Percentiles rank a stretch among this genome's conserved stretches.
Conservation (phyloP, 2,329 filamentous ascomycete species). For the Arachnopeziza araneosa region DNA sequence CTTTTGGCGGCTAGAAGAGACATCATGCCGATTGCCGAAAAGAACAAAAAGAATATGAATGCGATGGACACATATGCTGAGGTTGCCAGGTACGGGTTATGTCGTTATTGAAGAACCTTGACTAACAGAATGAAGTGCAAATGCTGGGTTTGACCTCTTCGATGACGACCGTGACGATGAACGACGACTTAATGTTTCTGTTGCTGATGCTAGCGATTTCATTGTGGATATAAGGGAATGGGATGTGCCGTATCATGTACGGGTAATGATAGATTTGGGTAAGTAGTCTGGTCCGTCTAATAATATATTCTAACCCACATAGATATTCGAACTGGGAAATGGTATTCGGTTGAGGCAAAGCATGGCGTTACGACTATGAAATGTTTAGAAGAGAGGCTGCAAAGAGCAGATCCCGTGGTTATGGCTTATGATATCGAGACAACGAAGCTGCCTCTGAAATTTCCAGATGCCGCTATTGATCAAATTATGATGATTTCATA, state of each 20-base stretch:
- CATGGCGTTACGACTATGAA: slow-evolving; percentile 80
- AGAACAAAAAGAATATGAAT: slow-evolving; percentile 93
- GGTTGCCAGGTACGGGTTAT: slow-evolving; percentile 67
- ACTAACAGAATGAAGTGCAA: slow-evolving; percentile 47
- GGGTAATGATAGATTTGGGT: slow-evolving; percentile 95
- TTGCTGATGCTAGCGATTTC: slow-evolving; percentile 89
- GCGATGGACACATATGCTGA: slow-evolving; percentile 98
- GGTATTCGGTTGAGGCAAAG: slow-evolving; percentile 94
- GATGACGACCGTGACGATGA: slow-evolving; percentile 80
- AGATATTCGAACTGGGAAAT: slow-evolving; percentile 95
- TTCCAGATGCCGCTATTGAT: slow-evolving; percentile 89
- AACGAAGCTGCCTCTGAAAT: slow-evolving; percentile 90
- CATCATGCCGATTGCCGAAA: slow-evolving; percentile 87
- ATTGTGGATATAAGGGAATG: slow-evolving; percentile 99
- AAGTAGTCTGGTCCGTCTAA: slow-evolving; percentile 18
- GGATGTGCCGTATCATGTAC: slow-evolving; percentile 97
- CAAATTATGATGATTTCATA: slow-evolving; percentile 99
- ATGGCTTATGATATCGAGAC: slow-evolving; percentile 99
- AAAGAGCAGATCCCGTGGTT: slow-evolving; percentile 92
- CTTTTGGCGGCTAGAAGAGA: slow-evolving; percentile 78
- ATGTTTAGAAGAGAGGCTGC: slow-evolving; percentile 80
- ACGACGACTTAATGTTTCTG: slow-evolving; percentile 66
- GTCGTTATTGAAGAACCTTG: not conserved
- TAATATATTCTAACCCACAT: slow-evolving; percentile 18
- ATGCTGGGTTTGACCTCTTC: slow-evolving; percentile 88